Conservation (phyloP, 345 rosid species). For the Eucalyptus pauciflora region DNA sequence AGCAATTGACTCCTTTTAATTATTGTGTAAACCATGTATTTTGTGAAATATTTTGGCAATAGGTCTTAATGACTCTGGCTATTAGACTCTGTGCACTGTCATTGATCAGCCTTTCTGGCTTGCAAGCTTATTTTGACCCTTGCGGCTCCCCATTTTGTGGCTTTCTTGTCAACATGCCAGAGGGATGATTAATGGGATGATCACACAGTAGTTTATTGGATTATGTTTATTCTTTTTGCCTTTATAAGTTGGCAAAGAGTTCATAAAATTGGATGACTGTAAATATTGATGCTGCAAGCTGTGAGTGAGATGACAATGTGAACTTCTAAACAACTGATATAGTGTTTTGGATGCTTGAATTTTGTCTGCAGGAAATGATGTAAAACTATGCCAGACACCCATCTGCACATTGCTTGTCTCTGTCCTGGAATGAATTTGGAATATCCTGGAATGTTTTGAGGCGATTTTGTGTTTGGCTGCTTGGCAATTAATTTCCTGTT, state of each 20-base stretch:
- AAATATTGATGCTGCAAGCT: not conserved
- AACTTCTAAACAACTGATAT: not conserved
- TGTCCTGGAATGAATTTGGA: not conserved
- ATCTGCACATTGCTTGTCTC: not conserved
- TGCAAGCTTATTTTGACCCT: not conserved
- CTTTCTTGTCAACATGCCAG: not conserved
- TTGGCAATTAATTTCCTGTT: not conserved
- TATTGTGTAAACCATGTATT: not conserved
- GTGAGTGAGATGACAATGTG: not conserved
- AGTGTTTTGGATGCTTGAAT: rapidly evolving
- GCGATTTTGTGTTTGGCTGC: not conserved
- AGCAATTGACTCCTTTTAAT: not conserved
- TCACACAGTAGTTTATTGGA: not conserved
- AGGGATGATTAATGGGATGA: not conserved
- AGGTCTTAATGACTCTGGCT: not conserved
- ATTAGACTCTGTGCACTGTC: not conserved
- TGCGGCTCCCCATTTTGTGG: not conserved
- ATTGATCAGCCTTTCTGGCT: not conserved
- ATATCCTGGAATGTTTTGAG: not conserved
- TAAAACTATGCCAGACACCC: not conserved
- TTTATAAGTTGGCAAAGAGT: not conserved
- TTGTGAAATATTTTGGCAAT: not conserved
- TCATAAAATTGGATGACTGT: not conserved
- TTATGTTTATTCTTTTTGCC: not conserved
- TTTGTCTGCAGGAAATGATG: not conserved